phyloP scores from a whole-genome alignment of 2,329 filamentous ascomycete genomes.

The Colletotrichum lini region DNA sequence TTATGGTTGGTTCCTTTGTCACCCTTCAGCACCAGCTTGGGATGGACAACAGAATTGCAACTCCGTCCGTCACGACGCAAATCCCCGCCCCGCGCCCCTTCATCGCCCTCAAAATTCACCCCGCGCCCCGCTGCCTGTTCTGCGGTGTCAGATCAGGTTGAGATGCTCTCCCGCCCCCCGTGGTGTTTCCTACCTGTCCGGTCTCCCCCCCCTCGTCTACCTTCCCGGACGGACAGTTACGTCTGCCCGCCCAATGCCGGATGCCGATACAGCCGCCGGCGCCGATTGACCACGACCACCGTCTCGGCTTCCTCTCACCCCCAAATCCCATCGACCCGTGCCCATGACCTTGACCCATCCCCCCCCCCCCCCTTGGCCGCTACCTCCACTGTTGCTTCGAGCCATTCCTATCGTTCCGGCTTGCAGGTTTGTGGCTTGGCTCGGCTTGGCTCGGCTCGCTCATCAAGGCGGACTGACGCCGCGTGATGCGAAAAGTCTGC shows the following conservation, averaged over 20 bases:
- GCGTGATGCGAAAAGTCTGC: slow-evolving; percentile 1
- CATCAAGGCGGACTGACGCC: background rate
- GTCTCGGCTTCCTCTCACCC: background rate
- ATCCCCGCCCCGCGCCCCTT: background rate
- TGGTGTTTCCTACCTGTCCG: background rate
- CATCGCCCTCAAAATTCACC: background rate
- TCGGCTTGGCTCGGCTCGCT: background rate
- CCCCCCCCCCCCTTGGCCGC: background rate
- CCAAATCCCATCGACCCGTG: too few relatives aligned
- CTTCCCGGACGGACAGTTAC: slow-evolving; percentile 28
- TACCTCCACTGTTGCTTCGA: background rate
- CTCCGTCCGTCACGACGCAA: background rate
- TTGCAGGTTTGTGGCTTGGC: background rate
- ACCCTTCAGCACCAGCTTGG: background rate
- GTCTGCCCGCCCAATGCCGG: slow-evolving; percentile 29
- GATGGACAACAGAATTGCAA: background rate
- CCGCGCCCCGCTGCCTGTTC: background rate
- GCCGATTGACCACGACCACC: slow-evolving; percentile 22
- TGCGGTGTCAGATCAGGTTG: background rate
- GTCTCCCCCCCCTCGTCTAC: slow-evolving; percentile 14
- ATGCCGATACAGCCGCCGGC: slow-evolving; percentile 33
- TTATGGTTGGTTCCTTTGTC: background rate
- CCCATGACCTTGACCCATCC: background rate
- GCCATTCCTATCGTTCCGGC: background rate
- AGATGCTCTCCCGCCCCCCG: background rate